Evolutionary conservation across 306 rosid species (phyloP), one percentile per base, ranked within the genome.

Genomic region (Rubus idaeus): DNA sequence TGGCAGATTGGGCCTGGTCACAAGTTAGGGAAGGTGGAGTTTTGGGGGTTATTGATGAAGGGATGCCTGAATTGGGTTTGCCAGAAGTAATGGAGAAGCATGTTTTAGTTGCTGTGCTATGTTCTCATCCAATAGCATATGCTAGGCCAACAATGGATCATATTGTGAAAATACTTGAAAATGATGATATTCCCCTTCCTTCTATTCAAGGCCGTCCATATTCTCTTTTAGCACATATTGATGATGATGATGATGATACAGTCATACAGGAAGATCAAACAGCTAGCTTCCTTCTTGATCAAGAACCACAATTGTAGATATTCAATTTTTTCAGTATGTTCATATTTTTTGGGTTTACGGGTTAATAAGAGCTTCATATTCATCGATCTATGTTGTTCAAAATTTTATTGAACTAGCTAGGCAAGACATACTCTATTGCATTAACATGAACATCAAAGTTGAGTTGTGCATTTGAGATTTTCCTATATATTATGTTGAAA

Each of bases 131-230:
- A 5, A 23, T 56, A 44, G 37, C 62, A 21, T 50, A 72, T 65
- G 81, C 78, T 20, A 56, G 81, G 84, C 81, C 78, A 10, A 71
- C 81, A 56, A 81, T 72, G 84, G 84, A 81, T 3, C 84, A 81
- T 17, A 41, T 77, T 56, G 81, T 81, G 40, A 77, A 81, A 60
- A 56, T 77, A 10, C 23, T 81, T 53, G 81, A 81, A 30, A 77
- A 51, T 72, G 49, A 72, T 60, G 66, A 60, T 47, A 10, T 18
- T 40, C 65, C 78, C 47, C 56, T 72, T 39, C 81, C 63, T 63
- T 30, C 77, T 21, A 76, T 76, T 39, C 62, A 68, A 2, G 63
- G 44, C 8, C 69, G 75, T 21, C 75, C 83, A 35, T 74, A 55
- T 49, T 49, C 76, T 67, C 76, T 74, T 57, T 50, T 74, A 7